phyloP scores from a whole-genome alignment of 2,329 filamentous ascomycete species.

The Paecilomyces sp. region DNA sequence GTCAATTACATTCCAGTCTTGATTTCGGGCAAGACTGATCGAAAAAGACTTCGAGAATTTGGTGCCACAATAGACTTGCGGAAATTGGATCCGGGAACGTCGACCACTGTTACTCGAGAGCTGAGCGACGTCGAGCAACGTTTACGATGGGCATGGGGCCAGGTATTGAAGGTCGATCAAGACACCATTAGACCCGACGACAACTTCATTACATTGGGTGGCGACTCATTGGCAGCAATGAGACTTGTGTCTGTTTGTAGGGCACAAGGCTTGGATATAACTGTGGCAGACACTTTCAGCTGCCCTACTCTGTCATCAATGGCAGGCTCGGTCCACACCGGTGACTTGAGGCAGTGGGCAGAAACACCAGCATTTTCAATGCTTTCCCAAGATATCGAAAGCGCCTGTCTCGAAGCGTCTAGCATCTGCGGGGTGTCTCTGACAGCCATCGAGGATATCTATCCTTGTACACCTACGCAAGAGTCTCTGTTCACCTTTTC shows the following conservation, averaged over 20 bases:
- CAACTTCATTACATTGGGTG: conserved; percentile 31
- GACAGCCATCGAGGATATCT: conserved; percentile 31
- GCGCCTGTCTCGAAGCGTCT: conserved; percentile 30
- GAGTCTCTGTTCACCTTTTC: conserved; percentile 41
- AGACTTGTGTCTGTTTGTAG: conserved; percentile 25
- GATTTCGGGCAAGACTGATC: conserved; percentile 40
- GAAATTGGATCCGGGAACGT: conserved; percentile 17
- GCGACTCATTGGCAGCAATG: conserved; percentile 29
- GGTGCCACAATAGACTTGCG: conserved; percentile 26
- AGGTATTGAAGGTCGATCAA: conserved; percentile 20
- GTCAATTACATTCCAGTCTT: conserved; percentile 35
- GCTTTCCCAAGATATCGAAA: conserved; percentile 25
- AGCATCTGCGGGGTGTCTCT: conserved; percentile 21
- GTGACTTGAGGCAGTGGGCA: conserved; percentile 15
- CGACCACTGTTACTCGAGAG: conserved; percentile 11
- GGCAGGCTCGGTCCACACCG: conserved; percentile 29
- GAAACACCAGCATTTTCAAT: conserved; percentile 21
- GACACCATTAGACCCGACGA: conserved; percentile 28
- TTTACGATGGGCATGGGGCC: conserved; percentile 27
- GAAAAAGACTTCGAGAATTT: conserved; percentile 26
- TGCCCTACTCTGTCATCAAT: conserved; percentile 32
- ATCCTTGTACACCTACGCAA: conserved; percentile 35
- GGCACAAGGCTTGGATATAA: conserved; percentile 22
- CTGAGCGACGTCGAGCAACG: conserved; percentile 24
- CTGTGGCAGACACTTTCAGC: conserved; percentile 28